Evolutionary conservation across 129 eudicot genomes (phyloP).

Genomic region (Oenanthe sinensis): DNA sequence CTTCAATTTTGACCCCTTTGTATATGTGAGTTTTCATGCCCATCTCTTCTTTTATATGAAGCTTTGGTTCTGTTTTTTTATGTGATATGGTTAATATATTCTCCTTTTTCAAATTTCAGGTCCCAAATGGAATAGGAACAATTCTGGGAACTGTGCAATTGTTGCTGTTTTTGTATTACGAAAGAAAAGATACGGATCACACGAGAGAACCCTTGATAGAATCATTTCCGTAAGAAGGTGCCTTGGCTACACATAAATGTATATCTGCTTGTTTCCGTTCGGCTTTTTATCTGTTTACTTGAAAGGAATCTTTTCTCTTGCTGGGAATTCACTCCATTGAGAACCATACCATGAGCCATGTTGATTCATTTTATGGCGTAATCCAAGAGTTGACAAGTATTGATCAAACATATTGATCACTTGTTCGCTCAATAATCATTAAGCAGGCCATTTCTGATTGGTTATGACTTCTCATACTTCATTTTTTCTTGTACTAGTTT

Average conservation of each 20-base stretch:
- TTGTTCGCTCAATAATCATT: not conserved
- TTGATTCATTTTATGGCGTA: not conserved
- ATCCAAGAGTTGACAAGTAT: not conserved
- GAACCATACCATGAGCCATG: not conserved
- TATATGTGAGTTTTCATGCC: constrained; percentile 49
- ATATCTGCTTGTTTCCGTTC: not conserved
- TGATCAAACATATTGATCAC: not conserved
- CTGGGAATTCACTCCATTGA: not conserved
- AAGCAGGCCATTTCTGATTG: not conserved
- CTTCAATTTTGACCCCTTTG: constrained; percentile 63
- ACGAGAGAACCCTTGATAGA: constrained; percentile 51
- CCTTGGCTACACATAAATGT: not conserved
- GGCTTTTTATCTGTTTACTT: not conserved
- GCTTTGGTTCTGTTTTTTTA: not conserved
- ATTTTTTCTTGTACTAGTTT: not conserved
- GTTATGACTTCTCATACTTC: not conserved
- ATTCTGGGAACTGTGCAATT: constrained; percentile 54
- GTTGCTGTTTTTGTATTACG: constrained; percentile 45
- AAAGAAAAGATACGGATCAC: constrained; percentile 29
- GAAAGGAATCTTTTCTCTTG: not conserved
- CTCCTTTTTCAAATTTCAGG: constrained; percentile 37
- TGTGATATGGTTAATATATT: constrained; percentile 1
- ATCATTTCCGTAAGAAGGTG: constrained; percentile 38
- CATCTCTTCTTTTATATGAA: not conserved
- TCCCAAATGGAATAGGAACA: constrained; percentile 81